Base-by-base conservation (phyloP, 345 rosid genomes). In the Populus euphratica region DNA sequence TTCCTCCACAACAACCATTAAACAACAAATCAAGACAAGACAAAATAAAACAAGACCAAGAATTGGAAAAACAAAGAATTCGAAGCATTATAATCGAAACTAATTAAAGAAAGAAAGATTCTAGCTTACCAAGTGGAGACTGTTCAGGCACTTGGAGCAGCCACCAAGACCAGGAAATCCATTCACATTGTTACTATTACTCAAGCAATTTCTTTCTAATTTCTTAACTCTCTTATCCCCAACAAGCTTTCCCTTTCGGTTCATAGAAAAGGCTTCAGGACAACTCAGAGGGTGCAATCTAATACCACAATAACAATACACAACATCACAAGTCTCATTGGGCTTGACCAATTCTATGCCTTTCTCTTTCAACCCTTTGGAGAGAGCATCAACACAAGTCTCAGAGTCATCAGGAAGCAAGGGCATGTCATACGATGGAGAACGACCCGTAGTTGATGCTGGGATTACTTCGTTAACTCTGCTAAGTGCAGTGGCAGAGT, bases 331-430 rank as follows among this genome's bases (percentile, higher is more conserved):
- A 0, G 97, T 91, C 86, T 92, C 94, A 72, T 93, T 93, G 0
- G 93, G 96, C 61, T 78, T 81, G 0, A 79, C 79, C 47, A 95
- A 76, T 80, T 86, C 89, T 0, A 95, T 84, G 47, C 98, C 99
- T 83, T 81, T 88, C 77, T 81, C 86, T 25, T 79, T 90, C 85
- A 95, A 56, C 16, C 90, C 90, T 56, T 88, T 91, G 5, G 72
- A 69, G 8, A 77, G 90, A 97, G 38, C 91, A 35, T 92, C 96
- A 20, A 92, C 93, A 79, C 99, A 95, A 10, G 97, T 91, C 85
- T 95, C 99, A 35, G 99, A 93, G 77, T 95, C 99, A 39, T 93
- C 98, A 1, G 99, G 99, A 33, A 95, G 90, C 81, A 92, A 61
- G 13, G 99, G 99, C 89, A 90, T 76, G 76, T 95, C 94, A 54